Percentiles rank a stretch among this genome's conserved stretches.
phyloP scores from a whole-genome alignment of 176 grass and related monocot genomes.

The Thinopyrum elongatum region DNA sequence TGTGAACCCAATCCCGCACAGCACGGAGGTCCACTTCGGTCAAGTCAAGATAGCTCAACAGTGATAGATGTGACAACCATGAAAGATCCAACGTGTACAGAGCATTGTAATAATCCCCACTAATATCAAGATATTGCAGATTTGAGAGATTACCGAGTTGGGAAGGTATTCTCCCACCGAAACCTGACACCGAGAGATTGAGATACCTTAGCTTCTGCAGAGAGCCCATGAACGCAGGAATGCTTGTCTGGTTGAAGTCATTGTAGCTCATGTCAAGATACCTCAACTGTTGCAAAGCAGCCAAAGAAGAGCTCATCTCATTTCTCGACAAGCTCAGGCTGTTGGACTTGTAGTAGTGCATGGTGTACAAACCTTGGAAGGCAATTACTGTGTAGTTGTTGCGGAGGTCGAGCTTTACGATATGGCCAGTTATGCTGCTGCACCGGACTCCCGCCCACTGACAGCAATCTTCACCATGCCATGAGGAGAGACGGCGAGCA shows the following conservation, averaged over 20 bases:
- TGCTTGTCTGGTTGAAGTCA: background rate
- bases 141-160: background rate
- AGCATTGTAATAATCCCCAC: background rate
- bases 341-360: background rate
- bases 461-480: background rate
- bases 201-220: background rate
- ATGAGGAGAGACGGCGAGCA: background rate
- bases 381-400: no score
- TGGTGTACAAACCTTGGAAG: no score
- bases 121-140: background rate
- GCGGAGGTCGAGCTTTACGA: background rate
- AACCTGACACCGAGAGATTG: background rate
- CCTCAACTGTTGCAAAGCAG: background rate
- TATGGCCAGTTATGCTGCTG: background rate
- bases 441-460: background rate
- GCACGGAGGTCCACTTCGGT: rapidly evolving
- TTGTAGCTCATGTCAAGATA: background rate
- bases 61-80: background rate
- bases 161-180: background rate
- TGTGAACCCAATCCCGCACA: background rate
- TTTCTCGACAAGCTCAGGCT: background rate
- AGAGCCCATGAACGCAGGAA: background rate
- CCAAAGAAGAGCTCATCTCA: background rate
- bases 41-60: background rate
- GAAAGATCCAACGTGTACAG: background rate